Evolutionary conservation across 192 early-diverging fungal genomes (phyloP), one percentile per base, ranked within the genome.

Genomic region (Backusella sp.): DNA sequence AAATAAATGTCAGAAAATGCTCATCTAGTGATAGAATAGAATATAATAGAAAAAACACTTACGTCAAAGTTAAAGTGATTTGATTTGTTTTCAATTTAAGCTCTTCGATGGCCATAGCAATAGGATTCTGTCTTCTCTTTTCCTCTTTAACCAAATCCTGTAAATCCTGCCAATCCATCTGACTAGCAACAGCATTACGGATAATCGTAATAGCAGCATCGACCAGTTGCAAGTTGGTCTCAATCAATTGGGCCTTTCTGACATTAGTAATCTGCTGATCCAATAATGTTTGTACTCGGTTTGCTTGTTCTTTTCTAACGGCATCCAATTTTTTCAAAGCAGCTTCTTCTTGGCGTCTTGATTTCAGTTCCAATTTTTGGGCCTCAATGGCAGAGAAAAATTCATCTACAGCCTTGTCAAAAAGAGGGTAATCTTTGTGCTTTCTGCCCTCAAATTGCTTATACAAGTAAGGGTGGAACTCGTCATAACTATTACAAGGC

Each of bases 101-200:
- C 23, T 81, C 78, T 36, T 83, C 78, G 42, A 99, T 94, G 66
- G 92, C 86, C 30, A 85, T 73, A 4, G 98, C 98, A 42, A 98
- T 89, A 0, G 93, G 91, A 68, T 95, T 97, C 3, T 89, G 91
- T 28, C 86, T 84, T 23, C 84, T 89, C 79, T 89, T 88, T 77
- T 98, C 96, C 37, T 96, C 94, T 35, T 86, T 82, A 2, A 99
- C 90, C 37, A 97, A 83, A 71, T 96, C 92, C 66, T 92, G 93
- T 6, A 99, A 84, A 80, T 99, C 98, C 72, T 87, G 86, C 98
- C 98, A 99, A 80, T 98, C 97, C 93, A 98, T 97, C 5, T 96
- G 94, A 28, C 90, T 89, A 7, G 95, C 95, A 7, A 98, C 90
- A 34, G 95, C 96, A 77, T 91, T 90, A 36, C 96, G 89, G 74